Base-by-base conservation (phyloP, 2,329 filamentous ascomycete species). In the Scedosporium minutisporum region DNA sequence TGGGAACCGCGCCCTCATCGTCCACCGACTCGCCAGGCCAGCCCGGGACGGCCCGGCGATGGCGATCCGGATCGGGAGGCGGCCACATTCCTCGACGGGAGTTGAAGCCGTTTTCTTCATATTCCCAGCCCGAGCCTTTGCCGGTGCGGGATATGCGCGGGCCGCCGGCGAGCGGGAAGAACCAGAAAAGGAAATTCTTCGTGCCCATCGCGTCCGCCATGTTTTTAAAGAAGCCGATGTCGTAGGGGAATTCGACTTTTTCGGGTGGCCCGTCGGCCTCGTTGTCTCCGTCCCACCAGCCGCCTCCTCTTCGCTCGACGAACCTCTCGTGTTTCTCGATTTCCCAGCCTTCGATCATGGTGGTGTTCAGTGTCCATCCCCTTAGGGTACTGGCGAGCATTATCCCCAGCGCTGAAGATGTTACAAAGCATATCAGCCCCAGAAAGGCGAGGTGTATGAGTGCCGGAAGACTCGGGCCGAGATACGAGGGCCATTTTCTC, bases 341-440 rank as follows among this genome's bases (percentile, higher is more conserved):
- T 70, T 89, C 89, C 89, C 89, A 93, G 65, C 82, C 81, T 74
- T 96, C 91, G 68, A 96, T 95, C 72, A 89, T 91, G 25, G 89
- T 93, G 16, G 82, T 85, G 75, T 93, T 93, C 65, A 87, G 78
- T 3, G 81, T 68, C 71, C 90, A 86, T 62, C 80, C 80, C 71
- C 82, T 84, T 1, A 83, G 63, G 0, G 87, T 85, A 5, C 85
- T 83, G n/a, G 81, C 71, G 3, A 92, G 76, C 64, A 95, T 80
- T 44, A 95, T 78, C 1, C 75, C 74, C 1, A 95, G 78, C 0
- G 80, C 83, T 60, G 92, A 79, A 7, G 83, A 76, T 0, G 85
- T 85, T 41, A 87, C 70, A 57, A 81, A 80, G 68, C 85, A 85
- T 14, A 81, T 73, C n/a, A 87, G 70, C 0, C 78, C 71, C 1